Evolutionary conservation across 495 filamentous ascomycete species (phyloP).

Genomic region (Neurospora sp.): DNA sequence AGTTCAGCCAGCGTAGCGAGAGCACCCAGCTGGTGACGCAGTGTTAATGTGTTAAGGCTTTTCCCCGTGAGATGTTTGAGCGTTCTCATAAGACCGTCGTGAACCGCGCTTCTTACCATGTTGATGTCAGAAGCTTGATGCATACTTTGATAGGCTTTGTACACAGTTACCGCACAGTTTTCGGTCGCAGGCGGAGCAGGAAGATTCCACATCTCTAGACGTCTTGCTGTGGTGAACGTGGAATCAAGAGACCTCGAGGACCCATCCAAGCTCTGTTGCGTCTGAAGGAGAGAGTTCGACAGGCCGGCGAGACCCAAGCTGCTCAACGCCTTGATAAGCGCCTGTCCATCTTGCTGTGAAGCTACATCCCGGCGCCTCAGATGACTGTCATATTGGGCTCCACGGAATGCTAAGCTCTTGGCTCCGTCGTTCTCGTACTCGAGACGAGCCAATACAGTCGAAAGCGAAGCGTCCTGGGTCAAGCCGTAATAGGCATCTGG

Average conservation of each 20-base stretch:
- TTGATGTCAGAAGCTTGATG: conserved; percentile 51
- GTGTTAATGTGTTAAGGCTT: conserved; percentile 45
- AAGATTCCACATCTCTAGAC: conserved; percentile 88
- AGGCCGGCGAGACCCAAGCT: conserved; percentile 61
- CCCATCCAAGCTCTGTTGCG: conserved; percentile 44
- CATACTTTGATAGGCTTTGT: conserved; percentile 68
- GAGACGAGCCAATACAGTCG: conserved; percentile 67
- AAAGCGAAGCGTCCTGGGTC: conserved; percentile 61
- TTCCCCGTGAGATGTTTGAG: conserved; percentile 47
- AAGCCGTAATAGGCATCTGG: conserved; percentile 96
- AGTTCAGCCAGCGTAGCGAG: conserved; percentile 73
- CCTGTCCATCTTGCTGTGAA: conserved; percentile 33
- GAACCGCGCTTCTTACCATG: conserved; percentile 41
- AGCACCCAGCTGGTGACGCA: conserved; percentile 56
- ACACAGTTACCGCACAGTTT: conserved; percentile 58
- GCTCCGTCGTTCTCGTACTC: conserved; percentile 83
- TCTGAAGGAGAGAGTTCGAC: conserved; percentile 60
- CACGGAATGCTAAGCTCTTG: conserved; percentile 82
- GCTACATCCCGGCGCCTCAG: conserved; percentile 42
- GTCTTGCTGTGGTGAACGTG: conserved; percentile 71
- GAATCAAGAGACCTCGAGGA: conserved; percentile 50
- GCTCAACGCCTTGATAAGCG: conserved; percentile 51
- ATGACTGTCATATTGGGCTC: conserved; percentile 83
- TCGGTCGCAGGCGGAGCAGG: conserved; percentile 52
- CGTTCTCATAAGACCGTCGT: conserved; percentile 52